A percentile compares a stretch with the other conserved stretches of the same genome.
Evolutionary conservation across 1,139 yeast species (phyloP).

Genomic region (Geotrichum reessii): DNA sequence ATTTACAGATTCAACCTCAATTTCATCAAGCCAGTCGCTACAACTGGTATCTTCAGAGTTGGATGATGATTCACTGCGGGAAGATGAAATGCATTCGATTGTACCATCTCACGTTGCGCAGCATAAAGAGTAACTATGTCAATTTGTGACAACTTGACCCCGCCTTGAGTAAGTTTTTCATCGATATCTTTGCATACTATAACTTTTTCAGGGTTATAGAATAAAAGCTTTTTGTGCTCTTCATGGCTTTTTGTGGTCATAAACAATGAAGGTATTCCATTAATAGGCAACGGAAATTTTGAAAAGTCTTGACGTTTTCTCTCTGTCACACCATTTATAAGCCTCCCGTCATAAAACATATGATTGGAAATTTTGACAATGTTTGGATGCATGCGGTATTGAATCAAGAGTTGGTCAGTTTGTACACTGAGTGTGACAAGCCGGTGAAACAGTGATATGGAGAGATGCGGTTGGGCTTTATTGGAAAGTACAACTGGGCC

Average conservation of each 20-base stretch:
- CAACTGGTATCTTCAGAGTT: constrained; percentile 43
- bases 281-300: constrained; percentile 71
- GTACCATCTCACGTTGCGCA: constrained; percentile 69
- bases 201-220: constrained; percentile 1
- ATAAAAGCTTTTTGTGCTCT: constrained; percentile 37
- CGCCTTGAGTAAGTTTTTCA: constrained; percentile 25
- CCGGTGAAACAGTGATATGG: constrained; percentile 87
- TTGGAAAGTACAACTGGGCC: constrained; percentile 97
- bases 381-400: constrained; percentile 95
- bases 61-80: neutral
- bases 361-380: constrained; percentile 80
- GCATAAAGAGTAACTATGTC: constrained; percentile 94
- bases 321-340: constrained; percentile 76
- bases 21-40: constrained; percentile 50
- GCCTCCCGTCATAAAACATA: constrained; percentile 67
- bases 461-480: constrained; percentile 75
- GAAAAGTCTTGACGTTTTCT: constrained; percentile 49
- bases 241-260: constrained; percentile 61
- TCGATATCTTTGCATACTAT: constrained; percentile 35
- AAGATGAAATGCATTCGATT: too few species aligned
- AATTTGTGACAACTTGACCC: constrained; percentile 61
- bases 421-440: constrained; percentile 82
- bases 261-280: constrained; percentile 57
- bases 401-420: constrained; percentile 82
- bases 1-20: constrained; percentile 91